Percentiles rank a stretch among this genome's conserved stretches.
phyloP scores from a whole-genome alignment of 176 grass and related monocot genomes.

The Guadua angustifolia region DNA sequence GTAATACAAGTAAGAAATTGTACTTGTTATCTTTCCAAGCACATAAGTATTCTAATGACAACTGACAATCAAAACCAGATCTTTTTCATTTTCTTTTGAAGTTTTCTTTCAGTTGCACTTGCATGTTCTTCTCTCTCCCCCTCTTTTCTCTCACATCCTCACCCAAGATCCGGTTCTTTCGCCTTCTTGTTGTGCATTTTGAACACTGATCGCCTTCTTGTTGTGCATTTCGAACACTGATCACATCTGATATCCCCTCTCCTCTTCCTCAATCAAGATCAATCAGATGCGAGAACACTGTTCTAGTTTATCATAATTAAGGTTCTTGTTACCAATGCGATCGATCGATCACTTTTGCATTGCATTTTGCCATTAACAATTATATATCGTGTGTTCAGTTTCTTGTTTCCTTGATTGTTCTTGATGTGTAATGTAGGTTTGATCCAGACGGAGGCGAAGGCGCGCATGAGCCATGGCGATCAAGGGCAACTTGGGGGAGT shows the following conservation, averaged over 20 bases:
- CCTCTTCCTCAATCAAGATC: background rate
- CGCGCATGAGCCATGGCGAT: constrained; percentile 54
- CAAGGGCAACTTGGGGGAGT: constrained; percentile 54
- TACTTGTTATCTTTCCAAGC: too few species aligned
- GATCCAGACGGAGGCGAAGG: background rate
- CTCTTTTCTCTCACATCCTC: background rate
- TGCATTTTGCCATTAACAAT: constrained; percentile 9
- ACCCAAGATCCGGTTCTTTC: constrained; percentile 50
- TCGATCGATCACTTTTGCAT: background rate
- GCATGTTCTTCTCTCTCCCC: too few species aligned
- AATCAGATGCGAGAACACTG: constrained; percentile 5
- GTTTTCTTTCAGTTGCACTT: too few species aligned
- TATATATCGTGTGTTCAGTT: background rate
- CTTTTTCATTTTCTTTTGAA: too few species aligned
- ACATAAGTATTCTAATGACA: too few species aligned
- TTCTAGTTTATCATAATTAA: constrained; percentile 14
- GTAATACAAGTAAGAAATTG: too few species aligned
- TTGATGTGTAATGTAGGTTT: constrained; percentile 15
- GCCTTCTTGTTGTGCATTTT: constrained; percentile 16
- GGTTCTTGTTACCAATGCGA: background rate
- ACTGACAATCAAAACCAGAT: too few species aligned
- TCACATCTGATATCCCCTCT: background rate
- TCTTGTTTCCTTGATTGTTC: background rate
- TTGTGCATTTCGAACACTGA: background rate
- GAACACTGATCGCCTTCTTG: constrained; percentile 20